A percentile compares a stretch with the other conserved stretches of the same genome.
Evolutionary conservation across 2,329 filamentous ascomycete genomes (phyloP).

Genomic region (Clonostachys rosea): DNA sequence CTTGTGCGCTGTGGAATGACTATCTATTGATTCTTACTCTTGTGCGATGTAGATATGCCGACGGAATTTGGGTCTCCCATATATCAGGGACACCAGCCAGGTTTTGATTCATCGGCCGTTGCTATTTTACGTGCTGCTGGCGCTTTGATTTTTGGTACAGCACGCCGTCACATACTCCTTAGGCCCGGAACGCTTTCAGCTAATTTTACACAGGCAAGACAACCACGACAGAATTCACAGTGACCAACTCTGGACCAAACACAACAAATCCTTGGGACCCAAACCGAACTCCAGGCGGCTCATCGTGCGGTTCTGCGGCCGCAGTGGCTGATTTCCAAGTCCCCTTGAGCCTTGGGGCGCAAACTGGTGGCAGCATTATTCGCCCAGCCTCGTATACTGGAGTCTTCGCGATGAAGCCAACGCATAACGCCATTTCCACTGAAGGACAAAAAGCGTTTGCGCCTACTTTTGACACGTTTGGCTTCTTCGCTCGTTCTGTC

Average conservation of each 20-base stretch:
- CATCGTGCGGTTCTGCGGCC: conserved; percentile 61
- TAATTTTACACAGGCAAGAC: conserved; percentile 17
- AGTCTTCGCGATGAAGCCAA: conserved; percentile 62
- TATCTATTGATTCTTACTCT: neutral
- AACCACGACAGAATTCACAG: conserved; percentile 61
- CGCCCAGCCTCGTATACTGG: conserved; percentile 62
- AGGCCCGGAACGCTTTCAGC: neutral
- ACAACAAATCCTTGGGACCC: conserved; percentile 38
- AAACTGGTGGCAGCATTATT: conserved; percentile 61
- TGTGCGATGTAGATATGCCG: conserved; percentile 42
- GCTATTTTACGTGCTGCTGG: conserved; percentile 46
- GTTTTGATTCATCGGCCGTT: conserved; percentile 47
- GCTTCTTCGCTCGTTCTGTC: conserved; percentile 52
- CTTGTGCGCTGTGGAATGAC: neutral
- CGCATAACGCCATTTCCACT: conserved; percentile 56
- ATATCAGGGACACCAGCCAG: conserved; percentile 37
- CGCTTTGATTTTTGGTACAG: conserved; percentile 41
- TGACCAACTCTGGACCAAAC: conserved; percentile 43
- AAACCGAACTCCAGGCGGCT: conserved; percentile 41
- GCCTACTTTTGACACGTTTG: conserved; percentile 56
- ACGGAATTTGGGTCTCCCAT: conserved; percentile 51
- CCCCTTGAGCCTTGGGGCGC: conserved; percentile 57
- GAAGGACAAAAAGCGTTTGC: conserved; percentile 58
- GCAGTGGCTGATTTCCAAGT: conserved; percentile 62
- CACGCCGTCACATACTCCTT: neutral